A percentile compares a stretch with the other conserved stretches of the same genome.
phyloP scores from a whole-genome alignment of 1,284 basidiomycete species.

The Ustilago nuda region DNA sequence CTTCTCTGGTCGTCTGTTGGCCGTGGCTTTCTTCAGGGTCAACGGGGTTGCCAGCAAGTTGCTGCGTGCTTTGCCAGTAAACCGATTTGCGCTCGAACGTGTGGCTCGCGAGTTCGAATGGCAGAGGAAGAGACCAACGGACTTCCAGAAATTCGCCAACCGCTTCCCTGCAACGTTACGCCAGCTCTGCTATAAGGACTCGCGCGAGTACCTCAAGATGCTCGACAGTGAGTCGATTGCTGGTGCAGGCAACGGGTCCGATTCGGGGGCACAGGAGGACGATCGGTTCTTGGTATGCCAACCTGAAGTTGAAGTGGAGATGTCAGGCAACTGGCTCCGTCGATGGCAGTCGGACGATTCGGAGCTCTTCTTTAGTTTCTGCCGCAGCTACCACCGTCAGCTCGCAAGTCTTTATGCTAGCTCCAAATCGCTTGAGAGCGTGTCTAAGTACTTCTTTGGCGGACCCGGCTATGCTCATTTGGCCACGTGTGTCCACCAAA shows the following conservation, averaged over 20 bases:
- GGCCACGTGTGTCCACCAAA: slow-evolving; percentile 65
- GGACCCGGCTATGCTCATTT: slow-evolving; percentile 64
- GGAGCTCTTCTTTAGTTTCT: slow-evolving; percentile 67
- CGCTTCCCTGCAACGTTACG: slow-evolving; percentile 55
- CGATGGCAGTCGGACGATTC: slow-evolving; percentile 68
- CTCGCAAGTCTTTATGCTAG: slow-evolving; percentile 55
- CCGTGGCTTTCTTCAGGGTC: slow-evolving; percentile 64
- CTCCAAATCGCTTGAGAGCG: slow-evolving; percentile 43
- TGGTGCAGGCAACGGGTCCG: slow-evolving; percentile 15
- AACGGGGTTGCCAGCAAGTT: slow-evolving; percentile 63
- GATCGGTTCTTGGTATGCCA: slow-evolving; percentile 62
- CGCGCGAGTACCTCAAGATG: slow-evolving; percentile 60
- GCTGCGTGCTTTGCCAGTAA: slow-evolving; percentile 62
- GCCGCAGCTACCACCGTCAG: slow-evolving; percentile 64
- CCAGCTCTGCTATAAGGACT: slow-evolving; percentile 62
- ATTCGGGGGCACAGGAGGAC: slow-evolving; percentile 32
- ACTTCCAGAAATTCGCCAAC: slow-evolving; percentile 47
- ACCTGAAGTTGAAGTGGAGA: slow-evolving; percentile 64
- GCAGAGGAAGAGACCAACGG: slow-evolving; percentile 44
- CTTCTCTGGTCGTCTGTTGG: slow-evolving; percentile 62
- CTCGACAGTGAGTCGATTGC: slow-evolving; percentile 51
- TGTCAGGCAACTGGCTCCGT: slow-evolving; percentile 66
- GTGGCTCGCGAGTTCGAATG: slow-evolving; percentile 60
- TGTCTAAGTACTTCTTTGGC: slow-evolving; percentile 60
- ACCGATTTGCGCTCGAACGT: slow-evolving; percentile 62